Percentiles rank a stretch among this genome's conserved stretches.
Conservation (phyloP, 352 stramenopile genomes). For the Globisporangium cederbergense region DNA sequence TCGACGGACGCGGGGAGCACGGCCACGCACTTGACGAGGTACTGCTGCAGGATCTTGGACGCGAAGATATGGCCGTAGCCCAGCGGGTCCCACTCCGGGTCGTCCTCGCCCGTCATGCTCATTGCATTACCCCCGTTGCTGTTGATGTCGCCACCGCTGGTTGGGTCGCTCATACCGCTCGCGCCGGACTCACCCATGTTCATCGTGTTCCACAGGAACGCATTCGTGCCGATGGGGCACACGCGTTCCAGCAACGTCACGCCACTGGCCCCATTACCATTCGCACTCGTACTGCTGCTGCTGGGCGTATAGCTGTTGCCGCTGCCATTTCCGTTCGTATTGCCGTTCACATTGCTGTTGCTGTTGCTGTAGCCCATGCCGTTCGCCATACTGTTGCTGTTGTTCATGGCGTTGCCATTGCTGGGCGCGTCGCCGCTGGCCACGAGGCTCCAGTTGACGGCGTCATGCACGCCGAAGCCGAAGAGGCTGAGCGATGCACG, state of each 20-base stretch:
- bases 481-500: conserved; percentile 67
- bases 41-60: conserved; percentile 69
- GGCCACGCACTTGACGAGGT: conserved; percentile 65
- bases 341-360: conserved; percentile 2
- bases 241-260: conserved; percentile 55
- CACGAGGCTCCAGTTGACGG: conserved; percentile 61
- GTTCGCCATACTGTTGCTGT: conserved; percentile 1
- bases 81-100: conserved; percentile 30
- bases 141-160: conserved; percentile 6
- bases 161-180: conserved; percentile 10
- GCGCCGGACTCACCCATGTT: conserved; percentile 37
- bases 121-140: background rate
- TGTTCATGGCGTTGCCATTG: background rate
- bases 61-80: conserved; percentile 35
- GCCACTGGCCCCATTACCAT: conserved; percentile 14
- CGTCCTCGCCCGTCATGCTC: conserved; percentile 19
- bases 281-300: conserved; percentile 1
- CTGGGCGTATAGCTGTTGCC: background rate
- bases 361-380: background rate
- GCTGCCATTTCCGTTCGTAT: too few species aligned
- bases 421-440: conserved; percentile 15
- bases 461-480: conserved; percentile 54
- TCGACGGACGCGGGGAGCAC: conserved; percentile 55
- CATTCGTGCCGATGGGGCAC: conserved; percentile 56
- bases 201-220: conserved; percentile 62